Conservation (phyloP, 1,284 basidiomycete species). For the Mrakiaceae sp. region DNA sequence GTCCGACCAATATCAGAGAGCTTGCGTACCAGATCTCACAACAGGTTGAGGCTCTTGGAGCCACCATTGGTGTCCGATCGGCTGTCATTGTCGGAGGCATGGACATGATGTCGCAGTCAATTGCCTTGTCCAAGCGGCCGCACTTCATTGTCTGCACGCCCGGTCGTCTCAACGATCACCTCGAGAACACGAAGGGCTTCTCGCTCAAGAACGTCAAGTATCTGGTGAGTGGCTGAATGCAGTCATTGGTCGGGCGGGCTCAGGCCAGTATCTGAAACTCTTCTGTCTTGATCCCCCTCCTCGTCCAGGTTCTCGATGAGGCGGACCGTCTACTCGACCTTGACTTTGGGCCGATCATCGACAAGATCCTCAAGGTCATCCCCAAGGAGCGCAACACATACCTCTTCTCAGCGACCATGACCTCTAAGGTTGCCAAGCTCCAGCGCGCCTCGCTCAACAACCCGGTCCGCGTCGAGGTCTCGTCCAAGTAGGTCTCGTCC, state of each 20-base stretch:
- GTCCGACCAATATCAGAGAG: constrained; percentile 45
- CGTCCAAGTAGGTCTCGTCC: constrained; percentile 57
- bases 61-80: constrained; percentile 85
- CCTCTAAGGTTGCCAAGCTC: constrained; percentile 93
- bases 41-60: constrained; percentile 86
- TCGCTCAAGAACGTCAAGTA: constrained; percentile 78
- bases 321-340: constrained; percentile 93
- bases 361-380: constrained; percentile 91
- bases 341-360: constrained; percentile 94
- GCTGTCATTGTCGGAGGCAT: constrained; percentile 85
- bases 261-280: not conserved
- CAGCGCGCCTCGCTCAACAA: constrained; percentile 92
- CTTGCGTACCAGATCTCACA: constrained; percentile 97
- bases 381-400: constrained; percentile 92
- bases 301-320: constrained; percentile 77
- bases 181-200: constrained; percentile 98
- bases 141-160: constrained; percentile 98
- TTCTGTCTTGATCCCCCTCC: constrained; percentile 1
- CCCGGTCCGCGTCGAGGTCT: constrained; percentile 90
- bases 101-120: constrained; percentile 85
- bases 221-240: constrained; percentile 47
- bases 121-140: constrained; percentile 82
- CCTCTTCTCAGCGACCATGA: constrained; percentile 99
- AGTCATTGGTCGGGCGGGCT: not conserved
- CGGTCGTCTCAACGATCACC: constrained; percentile 85